These are phyloP conservation scores for Colletotrichum tanaceti DNA, from an alignment of 2,329 filamentous ascomycete species.

Conservation along the genomic window DNA sequence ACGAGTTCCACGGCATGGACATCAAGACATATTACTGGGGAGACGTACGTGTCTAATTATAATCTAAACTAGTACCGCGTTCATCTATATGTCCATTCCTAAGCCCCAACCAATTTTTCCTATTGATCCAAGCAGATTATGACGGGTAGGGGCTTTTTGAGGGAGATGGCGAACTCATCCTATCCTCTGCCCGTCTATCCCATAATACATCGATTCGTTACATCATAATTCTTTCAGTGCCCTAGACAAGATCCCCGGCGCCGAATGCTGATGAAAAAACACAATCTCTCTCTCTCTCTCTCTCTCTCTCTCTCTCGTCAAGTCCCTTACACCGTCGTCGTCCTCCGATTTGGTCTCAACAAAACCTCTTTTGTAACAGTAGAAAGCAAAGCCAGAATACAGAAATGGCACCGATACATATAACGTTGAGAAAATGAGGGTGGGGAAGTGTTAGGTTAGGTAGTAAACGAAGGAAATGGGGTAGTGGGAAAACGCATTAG, in stretches of 20 bases:
- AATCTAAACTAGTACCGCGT: conserved; percentile 19
- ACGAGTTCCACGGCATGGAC: conserved; percentile 60
- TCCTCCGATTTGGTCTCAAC: conserved; percentile 7
- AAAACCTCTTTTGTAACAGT: conserved; percentile 14
- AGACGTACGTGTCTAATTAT: conserved; percentile 39
- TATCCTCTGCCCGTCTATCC: conserved; percentile 15
- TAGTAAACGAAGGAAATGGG: too few relatives aligned
- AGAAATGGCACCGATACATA: background rate
- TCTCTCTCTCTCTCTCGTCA: background rate
- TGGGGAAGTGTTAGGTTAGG: too few relatives aligned
- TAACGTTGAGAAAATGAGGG: background rate
- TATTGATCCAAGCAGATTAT: conserved; percentile 18
- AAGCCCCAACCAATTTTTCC: conserved; percentile 19
- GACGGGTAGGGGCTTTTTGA: background rate
- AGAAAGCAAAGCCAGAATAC: background rate
- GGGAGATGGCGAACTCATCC: too few relatives aligned
- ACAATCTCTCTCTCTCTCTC: background rate
- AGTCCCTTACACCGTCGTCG: background rate
- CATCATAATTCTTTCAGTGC: conserved; percentile 32
- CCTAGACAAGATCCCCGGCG: conserved; percentile 21
- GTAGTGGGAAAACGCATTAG: background rate
- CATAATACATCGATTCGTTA: conserved; percentile 38
- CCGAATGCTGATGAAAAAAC: conserved; percentile 34
- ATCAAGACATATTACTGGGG: conserved; percentile 70
- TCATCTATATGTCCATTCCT: conserved; percentile 24